Conservation (phyloP, 495 filamentous ascomycete genomes). For the Ascobolus immersus region DNA sequence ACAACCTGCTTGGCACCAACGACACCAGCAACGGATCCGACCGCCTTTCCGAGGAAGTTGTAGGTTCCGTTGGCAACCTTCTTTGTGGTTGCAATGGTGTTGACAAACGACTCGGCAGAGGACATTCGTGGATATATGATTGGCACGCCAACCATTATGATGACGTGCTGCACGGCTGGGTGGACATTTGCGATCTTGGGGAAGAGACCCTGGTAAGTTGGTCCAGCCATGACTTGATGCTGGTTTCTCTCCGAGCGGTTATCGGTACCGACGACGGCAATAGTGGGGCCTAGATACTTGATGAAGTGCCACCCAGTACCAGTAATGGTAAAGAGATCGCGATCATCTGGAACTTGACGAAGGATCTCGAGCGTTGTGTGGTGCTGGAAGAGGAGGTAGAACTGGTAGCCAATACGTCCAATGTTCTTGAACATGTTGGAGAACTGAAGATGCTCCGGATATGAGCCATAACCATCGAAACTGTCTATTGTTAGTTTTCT, state of each 20-base stretch:
- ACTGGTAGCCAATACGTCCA: constrained; percentile 85
- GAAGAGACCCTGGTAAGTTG: constrained; percentile 91
- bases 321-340: constrained; percentile 87
- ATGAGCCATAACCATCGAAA: constrained; percentile 93
- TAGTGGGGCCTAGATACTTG: constrained; percentile 79
- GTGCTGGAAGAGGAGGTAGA: constrained; percentile 98
- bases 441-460: constrained; percentile 94
- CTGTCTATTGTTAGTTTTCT: constrained; percentile 22
- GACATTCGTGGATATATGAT: constrained; percentile 79
- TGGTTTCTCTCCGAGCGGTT: constrained; percentile 76
- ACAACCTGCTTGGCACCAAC: constrained; percentile 85
- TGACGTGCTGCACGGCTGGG: constrained; percentile 75
- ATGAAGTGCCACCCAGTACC: constrained; percentile 95
- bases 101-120: constrained; percentile 64
- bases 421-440: constrained; percentile 97
- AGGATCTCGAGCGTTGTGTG: constrained; percentile 89
- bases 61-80: constrained; percentile 86
- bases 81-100: constrained; percentile 83
- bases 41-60: constrained; percentile 81
- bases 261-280: constrained; percentile 73
- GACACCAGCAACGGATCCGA: constrained; percentile 75
- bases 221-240: constrained; percentile 77
- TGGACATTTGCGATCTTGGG: constrained; percentile 86
- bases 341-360: constrained; percentile 57
- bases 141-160: constrained; percentile 82